These are phyloP conservation scores for Cryptococcus amylolentus DNA, from an alignment of 1,284 basidiomycete species.

Conservation along the genomic window DNA sequence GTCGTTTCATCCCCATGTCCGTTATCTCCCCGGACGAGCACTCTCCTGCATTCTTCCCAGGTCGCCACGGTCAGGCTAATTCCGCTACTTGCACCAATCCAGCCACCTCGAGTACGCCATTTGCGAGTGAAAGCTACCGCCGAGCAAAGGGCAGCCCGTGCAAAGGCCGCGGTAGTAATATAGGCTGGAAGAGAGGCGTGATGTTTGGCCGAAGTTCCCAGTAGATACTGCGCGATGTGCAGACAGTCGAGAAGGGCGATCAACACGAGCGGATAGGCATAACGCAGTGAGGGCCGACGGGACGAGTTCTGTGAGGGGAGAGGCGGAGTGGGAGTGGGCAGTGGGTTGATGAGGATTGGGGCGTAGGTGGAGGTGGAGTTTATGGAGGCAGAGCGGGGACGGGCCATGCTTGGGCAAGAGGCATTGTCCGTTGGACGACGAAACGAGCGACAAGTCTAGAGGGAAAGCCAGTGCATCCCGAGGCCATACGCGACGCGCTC, in stretches of 20 bases:
- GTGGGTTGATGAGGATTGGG: background rate
- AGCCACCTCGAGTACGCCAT: constrained; percentile 14
- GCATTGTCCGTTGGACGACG: background rate
- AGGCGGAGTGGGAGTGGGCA: background rate
- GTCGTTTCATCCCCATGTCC: background rate
- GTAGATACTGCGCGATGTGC: background rate
- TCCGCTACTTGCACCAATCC: constrained; percentile 3
- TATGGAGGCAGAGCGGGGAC: background rate
- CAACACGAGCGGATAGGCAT: constrained; percentile 11
- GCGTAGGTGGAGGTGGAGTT: background rate
- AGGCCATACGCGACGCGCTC: background rate
- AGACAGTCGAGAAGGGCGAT: constrained; percentile 5
- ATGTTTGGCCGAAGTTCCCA: background rate
- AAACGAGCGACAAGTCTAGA: background rate
- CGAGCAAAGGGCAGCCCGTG: constrained; percentile 2
- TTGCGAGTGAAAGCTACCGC: constrained; percentile 2
- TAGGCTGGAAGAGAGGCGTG: background rate
- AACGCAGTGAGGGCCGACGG: background rate
- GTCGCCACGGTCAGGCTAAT: constrained; percentile 12
- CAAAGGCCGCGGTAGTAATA: background rate
- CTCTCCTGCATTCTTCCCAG: constrained; percentile 18
- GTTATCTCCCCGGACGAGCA: constrained; percentile 1
- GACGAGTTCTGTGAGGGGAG: background rate
- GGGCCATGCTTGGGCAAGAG: background rate
- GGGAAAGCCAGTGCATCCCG: background rate